phyloP scores from a whole-genome alignment of 331 rosid genomes.

The Spiraea crenata region DNA sequence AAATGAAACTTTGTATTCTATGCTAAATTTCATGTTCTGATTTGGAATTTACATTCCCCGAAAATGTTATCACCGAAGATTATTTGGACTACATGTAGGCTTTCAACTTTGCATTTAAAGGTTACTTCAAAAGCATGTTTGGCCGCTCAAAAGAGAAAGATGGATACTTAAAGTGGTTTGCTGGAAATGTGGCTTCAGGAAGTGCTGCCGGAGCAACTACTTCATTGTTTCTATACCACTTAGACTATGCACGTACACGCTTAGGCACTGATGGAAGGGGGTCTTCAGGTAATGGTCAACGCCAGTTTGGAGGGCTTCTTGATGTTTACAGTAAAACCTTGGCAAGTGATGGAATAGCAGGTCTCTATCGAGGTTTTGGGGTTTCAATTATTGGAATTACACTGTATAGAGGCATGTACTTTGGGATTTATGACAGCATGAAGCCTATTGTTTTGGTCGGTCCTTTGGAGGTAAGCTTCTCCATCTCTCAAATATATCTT shows the following conservation, averaged over 20 bases:
- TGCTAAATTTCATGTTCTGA: conserved; percentile 8
- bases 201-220: conserved; percentile 99
- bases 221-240: conserved; percentile 80
- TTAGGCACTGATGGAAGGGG: conserved; percentile 75
- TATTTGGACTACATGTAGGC: conserved; percentile 84
- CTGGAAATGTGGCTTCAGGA: conserved; percentile 98
- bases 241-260: conserved; percentile 90
- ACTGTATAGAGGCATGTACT: conserved; percentile 93
- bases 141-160: conserved; percentile 88
- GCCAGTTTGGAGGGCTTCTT: conserved; percentile 72
- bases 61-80: conserved; percentile 52
- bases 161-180: conserved; percentile 89
- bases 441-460: conserved; percentile 89
- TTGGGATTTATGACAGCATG: conserved; percentile 91
- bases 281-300: conserved; percentile 40
- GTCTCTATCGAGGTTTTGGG: conserved; percentile 91
- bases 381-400: conserved; percentile 90
- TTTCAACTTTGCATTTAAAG: conserved; percentile 99
- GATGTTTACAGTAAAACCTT: conserved; percentile 85
- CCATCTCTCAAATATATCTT: conserved; percentile 10
- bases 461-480: conserved; percentile 65
- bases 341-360: conserved; percentile 75
- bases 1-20: conserved; percentile 7
- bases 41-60: conserved; percentile 29
- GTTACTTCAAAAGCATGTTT: conserved; percentile 87